Base-by-base conservation (phyloP, 768 basidiomycete species). In the Leccinellum rugosiceps region DNA sequence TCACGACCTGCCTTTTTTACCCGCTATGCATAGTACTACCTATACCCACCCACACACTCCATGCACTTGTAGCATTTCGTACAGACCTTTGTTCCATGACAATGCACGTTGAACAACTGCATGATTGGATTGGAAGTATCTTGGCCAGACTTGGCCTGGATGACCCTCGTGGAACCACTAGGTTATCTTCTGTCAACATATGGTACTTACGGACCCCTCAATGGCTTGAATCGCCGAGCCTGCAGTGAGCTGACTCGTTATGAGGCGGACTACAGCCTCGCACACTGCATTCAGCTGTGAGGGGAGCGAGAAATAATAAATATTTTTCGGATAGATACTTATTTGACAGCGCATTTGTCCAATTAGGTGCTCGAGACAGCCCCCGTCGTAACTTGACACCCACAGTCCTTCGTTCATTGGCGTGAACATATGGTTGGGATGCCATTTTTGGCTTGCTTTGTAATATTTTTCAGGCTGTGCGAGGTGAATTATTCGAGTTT, bases 71-170 rank as follows among this genome's bases (percentile, higher is more conserved):
- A 26, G 53, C 21, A 50, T 41, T 46, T 13, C 19, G 35, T 48
- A 38, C 30, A 44, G 51, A 59, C 35, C 28, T 53, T 15, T 6
- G 25, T 47, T 47, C 25, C 15, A 47, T 30, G 53, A 28, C 11
- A 32, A 38, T 28, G 23, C 28, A 41, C 25, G 25, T n/a, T 35
- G 51, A 26, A 49, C 21, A 31, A 47, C n/a, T 3, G 41, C 21
- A 21, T 35, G 47, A 11, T 54, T 47, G 32, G 51, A 44, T 56
- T 59, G 57, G 58, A 26, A 54, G 58, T 47, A n/a, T 43, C 25
- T 46, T 51, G 11, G 44, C 28, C 32, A 26, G 25, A 51, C 25
- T 26, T 7, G 52, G 34, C 19, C 35, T 30, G 47, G 25, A 10
- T 11, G 31, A 46, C 44, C 43, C 41, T 52, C 52, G 41, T 56